phyloP scores from a whole-genome alignment of 345 rosid genomes.

The Salix dunnii region DNA sequence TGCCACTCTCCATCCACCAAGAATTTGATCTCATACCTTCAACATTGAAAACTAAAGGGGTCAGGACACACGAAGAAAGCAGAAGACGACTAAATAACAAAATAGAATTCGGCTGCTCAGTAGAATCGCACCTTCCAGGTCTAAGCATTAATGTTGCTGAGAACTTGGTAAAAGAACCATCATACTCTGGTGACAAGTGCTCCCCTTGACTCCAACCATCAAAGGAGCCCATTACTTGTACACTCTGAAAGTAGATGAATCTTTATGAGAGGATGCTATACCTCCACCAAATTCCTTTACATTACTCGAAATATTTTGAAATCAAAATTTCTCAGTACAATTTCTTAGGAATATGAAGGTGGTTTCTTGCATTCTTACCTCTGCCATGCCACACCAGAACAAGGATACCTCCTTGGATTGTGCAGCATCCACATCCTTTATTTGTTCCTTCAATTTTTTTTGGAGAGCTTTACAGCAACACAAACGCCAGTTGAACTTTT shows the following conservation, averaged over 20 bases:
- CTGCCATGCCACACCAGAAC: constrained; percentile 87
- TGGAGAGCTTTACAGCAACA: constrained; percentile 43
- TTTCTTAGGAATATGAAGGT: not conserved
- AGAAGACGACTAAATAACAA: not conserved
- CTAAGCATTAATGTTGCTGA: constrained; percentile 64
- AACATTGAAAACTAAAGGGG: not conserved
- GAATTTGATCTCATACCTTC: constrained; percentile 92
- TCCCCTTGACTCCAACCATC: constrained; percentile 92
- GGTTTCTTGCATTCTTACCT: constrained; percentile 43
- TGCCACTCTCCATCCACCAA: constrained; percentile 91
- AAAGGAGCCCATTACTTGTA: constrained; percentile 89
- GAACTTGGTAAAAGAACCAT: constrained; percentile 64
- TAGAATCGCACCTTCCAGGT: constrained; percentile 66
- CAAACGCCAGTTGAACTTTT: not conserved
- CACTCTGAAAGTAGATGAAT: constrained; percentile 37
- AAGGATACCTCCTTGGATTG: constrained; percentile 65
- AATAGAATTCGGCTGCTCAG: not conserved
- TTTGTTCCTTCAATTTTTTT: constrained; percentile 60
- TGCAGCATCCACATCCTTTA: constrained; percentile 62
- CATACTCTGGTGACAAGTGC: constrained; percentile 74
- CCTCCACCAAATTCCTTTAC: not conserved
- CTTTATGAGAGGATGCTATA: not conserved
- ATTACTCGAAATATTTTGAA: not conserved
- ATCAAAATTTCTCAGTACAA: not conserved
- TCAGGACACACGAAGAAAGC: not conserved